Base-by-base conservation (phyloP, 305 asterid species). In the Vinca major region DNA sequence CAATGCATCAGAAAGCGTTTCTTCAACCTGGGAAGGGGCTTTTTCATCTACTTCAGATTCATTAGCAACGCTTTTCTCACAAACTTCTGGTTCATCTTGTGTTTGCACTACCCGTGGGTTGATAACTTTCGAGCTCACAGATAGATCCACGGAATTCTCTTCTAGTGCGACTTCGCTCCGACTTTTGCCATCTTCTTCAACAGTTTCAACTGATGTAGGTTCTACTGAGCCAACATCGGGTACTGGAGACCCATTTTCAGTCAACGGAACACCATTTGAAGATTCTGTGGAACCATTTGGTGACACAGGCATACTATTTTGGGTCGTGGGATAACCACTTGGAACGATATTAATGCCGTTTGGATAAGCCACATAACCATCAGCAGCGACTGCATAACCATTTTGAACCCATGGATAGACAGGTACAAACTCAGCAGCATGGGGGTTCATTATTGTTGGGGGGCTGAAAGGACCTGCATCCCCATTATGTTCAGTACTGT, bases 381-480 rank as follows among this genome's bases (percentile, higher is more conserved):
- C 83, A 70, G 95, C 80, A 73, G 88, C 74, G 61, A 88, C 83
- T 5, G 90, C 63, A 74, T 82, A 88, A 63, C 98, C 92, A 71
- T 82, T 85, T 9, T 87, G 87, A 57, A 86, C 84, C 98, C 98
- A 92, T 58, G 86, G 80, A 66, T 88, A 91, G 41, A 88, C 83
- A 20, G 98, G 96, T 66, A 90, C 80, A 69, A 84, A 88, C 81
- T 86, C 98, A 73, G 81, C 81, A 4, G 98, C 96, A 74, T 88
- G 98, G 33, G 95, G 95, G 69, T 89, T 91, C 98, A 91, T 91
- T 65, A 85, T 74, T 67, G 80, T 67, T 67, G 84, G 86, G 74
- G 85, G 88, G 71, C 79, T 75, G 69, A 81, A 78, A 71, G 80
- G 86, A 76, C 76, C 72, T 62, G 78, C 86, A 73, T 88, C 92